Evolutionary conservation across 2,329 filamentous ascomycete species (phyloP).

Genomic region (Claviceps purpurea): DNA sequence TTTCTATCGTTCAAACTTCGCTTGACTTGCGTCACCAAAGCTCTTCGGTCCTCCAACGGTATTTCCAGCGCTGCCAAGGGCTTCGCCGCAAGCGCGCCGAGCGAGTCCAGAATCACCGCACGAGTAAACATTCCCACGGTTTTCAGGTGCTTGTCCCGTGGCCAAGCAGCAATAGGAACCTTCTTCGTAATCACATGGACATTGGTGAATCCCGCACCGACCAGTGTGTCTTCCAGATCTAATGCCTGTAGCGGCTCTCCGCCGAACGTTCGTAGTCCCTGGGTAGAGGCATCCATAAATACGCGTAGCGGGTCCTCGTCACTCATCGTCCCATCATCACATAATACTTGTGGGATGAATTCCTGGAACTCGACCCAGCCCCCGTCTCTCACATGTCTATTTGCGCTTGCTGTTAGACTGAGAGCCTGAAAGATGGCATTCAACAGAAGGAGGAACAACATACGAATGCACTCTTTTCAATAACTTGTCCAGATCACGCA

Average conservation of each 20-base stretch:
- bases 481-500: constrained; percentile 37
- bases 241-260: constrained; percentile 23
- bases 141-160: constrained; percentile 25
- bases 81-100: constrained; percentile 28
- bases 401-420: constrained; percentile 3
- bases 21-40: constrained; percentile 18
- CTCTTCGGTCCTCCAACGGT: constrained; percentile 19
- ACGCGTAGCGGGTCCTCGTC: constrained; percentile 23
- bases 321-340: constrained; percentile 31
- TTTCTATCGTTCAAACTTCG: constrained; percentile 21
- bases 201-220: constrained; percentile 29
- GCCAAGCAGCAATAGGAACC: constrained; percentile 33
- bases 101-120: constrained; percentile 25
- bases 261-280: constrained; percentile 22
- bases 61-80: constrained; percentile 26
- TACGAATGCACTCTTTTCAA: constrained; percentile 26
- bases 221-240: constrained; percentile 22
- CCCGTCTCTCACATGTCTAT: constrained; percentile 29
- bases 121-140: constrained; percentile 31
- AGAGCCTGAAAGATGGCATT: not conserved
- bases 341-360: constrained; percentile 25
- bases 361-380: constrained; percentile 40
- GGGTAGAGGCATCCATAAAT: constrained; percentile 19
- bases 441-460: not conserved
- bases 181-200: constrained; percentile 28